phyloP scores from a whole-genome alignment of 2,329 filamentous ascomycete genomes.

The Akanthomyces dipterigenus region DNA sequence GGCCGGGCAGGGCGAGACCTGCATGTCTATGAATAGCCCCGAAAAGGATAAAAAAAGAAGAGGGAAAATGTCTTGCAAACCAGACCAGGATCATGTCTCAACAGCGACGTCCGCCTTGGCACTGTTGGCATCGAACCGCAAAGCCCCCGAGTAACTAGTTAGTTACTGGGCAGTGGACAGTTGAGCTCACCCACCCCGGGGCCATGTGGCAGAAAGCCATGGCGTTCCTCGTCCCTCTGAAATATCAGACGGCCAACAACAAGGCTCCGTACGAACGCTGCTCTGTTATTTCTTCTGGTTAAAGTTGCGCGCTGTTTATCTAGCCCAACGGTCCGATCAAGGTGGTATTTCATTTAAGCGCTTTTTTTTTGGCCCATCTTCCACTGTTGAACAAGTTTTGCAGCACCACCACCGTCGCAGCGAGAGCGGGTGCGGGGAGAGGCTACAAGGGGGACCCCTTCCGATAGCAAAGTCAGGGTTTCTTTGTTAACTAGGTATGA shows the following conservation, averaged over 20 bases:
- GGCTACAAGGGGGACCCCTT: not conserved
- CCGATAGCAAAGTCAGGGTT: no score
- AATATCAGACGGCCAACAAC: not conserved
- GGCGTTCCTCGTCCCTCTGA: not conserved
- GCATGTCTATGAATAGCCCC: constrained; percentile 13
- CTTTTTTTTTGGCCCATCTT: no score
- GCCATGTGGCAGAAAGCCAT: constrained; percentile 2
- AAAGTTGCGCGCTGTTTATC: not conserved
- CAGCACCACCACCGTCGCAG: not conserved
- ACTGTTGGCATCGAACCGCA: not conserved
- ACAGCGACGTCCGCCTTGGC: not conserved
- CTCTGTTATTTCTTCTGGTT: no score
- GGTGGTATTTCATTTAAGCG: no score
- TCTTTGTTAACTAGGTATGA: no score
- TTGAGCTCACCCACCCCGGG: not conserved
- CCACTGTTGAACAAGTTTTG: no score
- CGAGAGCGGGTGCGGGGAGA: constrained; percentile 1
- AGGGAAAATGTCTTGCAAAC: not conserved
- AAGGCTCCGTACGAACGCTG: no score
- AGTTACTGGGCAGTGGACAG: no score
- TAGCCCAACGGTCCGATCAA: not conserved
- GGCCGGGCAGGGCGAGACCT: constrained; percentile 1
- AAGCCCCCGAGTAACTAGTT: no score
- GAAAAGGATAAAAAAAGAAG: not conserved
- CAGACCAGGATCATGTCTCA: not conserved